These are phyloP conservation scores for Rhodomyrtus psidioides DNA, from an alignment of 441 rosid species.

Conservation along the genomic window DNA sequence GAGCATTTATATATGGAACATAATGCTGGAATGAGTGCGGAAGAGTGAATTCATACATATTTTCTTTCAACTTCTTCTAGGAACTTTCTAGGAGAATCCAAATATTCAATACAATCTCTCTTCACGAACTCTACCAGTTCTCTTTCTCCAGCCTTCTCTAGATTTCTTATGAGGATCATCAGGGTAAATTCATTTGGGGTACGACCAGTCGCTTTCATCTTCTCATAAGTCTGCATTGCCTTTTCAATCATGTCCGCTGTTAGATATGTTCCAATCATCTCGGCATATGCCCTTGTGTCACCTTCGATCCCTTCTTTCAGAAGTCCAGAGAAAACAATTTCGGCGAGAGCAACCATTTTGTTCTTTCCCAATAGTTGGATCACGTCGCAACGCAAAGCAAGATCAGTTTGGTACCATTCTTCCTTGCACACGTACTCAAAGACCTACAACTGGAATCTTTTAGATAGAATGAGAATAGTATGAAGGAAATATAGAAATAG, in stretches of 20 bases:
- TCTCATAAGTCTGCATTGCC: constrained; percentile 44
- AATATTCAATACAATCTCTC: constrained; percentile 32
- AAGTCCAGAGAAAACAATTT: constrained; percentile 29
- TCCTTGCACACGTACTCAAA: constrained; percentile 37
- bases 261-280: constrained; percentile 55
- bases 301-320: constrained; percentile 35
- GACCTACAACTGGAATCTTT: constrained; percentile 34
- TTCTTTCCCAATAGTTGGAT: constrained; percentile 40
- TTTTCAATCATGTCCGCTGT: constrained; percentile 33
- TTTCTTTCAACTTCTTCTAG: constrained; percentile 32
- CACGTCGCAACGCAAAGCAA: constrained; percentile 29
- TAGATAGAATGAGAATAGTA: constrained; percentile 10
- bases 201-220: constrained; percentile 40
- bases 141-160: constrained; percentile 35
- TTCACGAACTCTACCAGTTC: constrained; percentile 31
- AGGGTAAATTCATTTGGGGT: constrained; percentile 40
- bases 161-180: constrained; percentile 46
- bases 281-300: constrained; percentile 40
- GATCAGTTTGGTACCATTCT: constrained; percentile 43
- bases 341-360: constrained; percentile 33
- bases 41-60: constrained; percentile 19
- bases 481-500: not conserved
- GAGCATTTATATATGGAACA: not conserved
- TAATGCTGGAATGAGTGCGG: not conserved
- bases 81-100: constrained; percentile 45